Conservation (phyloP, 2,329 filamentous ascomycete species). For the Blastomyces silverae region DNA sequence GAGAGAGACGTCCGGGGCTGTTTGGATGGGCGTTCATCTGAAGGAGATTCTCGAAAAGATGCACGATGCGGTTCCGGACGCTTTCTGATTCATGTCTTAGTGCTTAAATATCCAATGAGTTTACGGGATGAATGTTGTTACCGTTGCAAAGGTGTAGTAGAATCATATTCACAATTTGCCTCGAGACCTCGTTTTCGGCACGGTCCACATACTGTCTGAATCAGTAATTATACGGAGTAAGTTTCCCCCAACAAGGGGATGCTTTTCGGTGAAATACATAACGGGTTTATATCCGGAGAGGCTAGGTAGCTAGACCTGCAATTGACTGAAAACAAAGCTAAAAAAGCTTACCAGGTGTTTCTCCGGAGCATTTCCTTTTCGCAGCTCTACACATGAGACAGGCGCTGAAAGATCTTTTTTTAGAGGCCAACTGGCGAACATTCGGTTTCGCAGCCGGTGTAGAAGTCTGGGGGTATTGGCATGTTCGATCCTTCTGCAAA, state of each 20-base stretch:
- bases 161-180: conserved; percentile 4
- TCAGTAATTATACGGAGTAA: not conserved
- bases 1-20: not conserved
- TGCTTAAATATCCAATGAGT: not conserved
- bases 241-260: not conserved
- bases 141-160: not conserved
- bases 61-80: not conserved
- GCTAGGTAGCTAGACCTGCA: not conserved
- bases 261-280: not conserved
- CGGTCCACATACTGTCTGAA: not conserved
- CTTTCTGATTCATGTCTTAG: conserved; percentile 8
- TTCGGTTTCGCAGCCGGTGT: no score
- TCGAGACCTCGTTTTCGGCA: not conserved
- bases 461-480: conserved; percentile 1
- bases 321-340: not conserved
- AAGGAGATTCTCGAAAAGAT: not conserved
- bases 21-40: conserved; percentile 7
- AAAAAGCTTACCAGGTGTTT: conserved; percentile 14
- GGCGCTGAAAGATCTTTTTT: conserved; percentile 4
- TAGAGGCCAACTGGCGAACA: not conserved
- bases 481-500: conserved; percentile 5
- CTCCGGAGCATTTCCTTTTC: conserved; percentile 19
- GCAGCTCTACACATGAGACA: conserved; percentile 14
- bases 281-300: not conserved
- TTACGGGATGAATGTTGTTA: not conserved